These are phyloP conservation scores for Rhizopus microsporus DNA, from an alignment of 371 early-diverging fungal genomes.

Conservation along the genomic window DNA sequence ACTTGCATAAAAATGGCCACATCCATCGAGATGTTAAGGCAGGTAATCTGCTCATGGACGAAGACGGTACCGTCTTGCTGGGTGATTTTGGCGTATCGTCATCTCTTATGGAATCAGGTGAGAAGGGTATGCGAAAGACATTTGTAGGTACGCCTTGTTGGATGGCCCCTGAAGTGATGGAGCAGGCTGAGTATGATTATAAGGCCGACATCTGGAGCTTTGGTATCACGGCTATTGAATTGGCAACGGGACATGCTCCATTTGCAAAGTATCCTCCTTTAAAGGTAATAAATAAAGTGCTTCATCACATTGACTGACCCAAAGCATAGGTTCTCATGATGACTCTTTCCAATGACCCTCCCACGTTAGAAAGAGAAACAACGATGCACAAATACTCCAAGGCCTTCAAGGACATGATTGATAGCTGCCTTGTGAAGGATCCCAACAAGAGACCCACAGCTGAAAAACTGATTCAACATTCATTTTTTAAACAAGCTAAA, in stretches of 20 bases:
- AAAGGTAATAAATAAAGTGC: slow-evolving; percentile 55
- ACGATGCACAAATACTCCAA: slow-evolving; percentile 78
- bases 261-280: slow-evolving; percentile 92
- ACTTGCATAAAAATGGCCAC: slow-evolving; percentile 85
- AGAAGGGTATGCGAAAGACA: slow-evolving; percentile 78
- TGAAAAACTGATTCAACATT: slow-evolving; percentile 74
- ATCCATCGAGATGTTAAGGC: slow-evolving; percentile 95
- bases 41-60: slow-evolving; percentile 85
- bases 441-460: slow-evolving; percentile 80
- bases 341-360: slow-evolving; percentile 88
- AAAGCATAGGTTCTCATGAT: slow-evolving; percentile 76
- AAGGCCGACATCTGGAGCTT: slow-evolving; percentile 95
- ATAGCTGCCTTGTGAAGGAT: slow-evolving; percentile 81
- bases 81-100: slow-evolving; percentile 93
- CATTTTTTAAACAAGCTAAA: slow-evolving; percentile 83
- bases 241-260: slow-evolving; percentile 92
- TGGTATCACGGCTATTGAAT: slow-evolving; percentile 89
- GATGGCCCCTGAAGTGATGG: slow-evolving; percentile 91
- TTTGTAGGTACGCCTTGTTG: slow-evolving; percentile 95
- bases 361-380: slow-evolving; percentile 79
- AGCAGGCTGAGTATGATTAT: slow-evolving; percentile 80
- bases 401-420: slow-evolving; percentile 85
- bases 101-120: slow-evolving; percentile 79
- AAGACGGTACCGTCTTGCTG: slow-evolving; percentile 78
- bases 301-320: neutral